Conservation (phyloP, 2,329 filamentous ascomycete genomes). For the Myriosclerotinia scirpicola region DNA sequence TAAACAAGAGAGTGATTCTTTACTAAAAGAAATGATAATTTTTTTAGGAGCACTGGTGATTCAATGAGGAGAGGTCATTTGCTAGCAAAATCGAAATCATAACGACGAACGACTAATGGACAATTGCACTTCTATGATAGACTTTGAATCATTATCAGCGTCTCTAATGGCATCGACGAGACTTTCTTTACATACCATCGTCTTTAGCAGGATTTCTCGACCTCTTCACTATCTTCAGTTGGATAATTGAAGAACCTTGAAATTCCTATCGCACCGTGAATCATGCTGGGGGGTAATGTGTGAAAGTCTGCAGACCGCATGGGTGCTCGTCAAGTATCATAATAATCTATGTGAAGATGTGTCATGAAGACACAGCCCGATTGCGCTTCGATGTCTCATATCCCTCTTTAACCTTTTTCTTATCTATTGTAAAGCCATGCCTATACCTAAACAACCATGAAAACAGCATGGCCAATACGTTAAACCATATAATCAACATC, state of each 20-base stretch:
- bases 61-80: slow-evolving; percentile 13
- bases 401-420: slow-evolving; percentile 24
- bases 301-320: neutral
- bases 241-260: neutral
- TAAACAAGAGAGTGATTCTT: slow-evolving; percentile 3
- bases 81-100: neutral
- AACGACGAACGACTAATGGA: neutral
- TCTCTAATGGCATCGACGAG: neutral
- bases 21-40: slow-evolving; percentile 11
- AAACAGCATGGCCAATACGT: slow-evolving; percentile 30
- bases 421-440: slow-evolving; percentile 29
- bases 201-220: neutral
- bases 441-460: slow-evolving; percentile 31
- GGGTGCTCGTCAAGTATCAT: neutral
- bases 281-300: neutral
- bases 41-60: neutral
- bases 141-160: slow-evolving; percentile 2
- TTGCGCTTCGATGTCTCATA: slow-evolving; percentile 22
- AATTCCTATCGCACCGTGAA: neutral
- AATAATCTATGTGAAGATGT: neutral
- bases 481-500: slow-evolving; percentile 29
- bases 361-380: slow-evolving; percentile 19
- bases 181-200: neutral
- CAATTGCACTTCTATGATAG: neutral
- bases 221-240: neutral